Evolutionary conservation across 352 stramenopile genomes (phyloP), one percentile per base, ranked within the genome.

Genomic region (Globisporangium echinulatum): DNA sequence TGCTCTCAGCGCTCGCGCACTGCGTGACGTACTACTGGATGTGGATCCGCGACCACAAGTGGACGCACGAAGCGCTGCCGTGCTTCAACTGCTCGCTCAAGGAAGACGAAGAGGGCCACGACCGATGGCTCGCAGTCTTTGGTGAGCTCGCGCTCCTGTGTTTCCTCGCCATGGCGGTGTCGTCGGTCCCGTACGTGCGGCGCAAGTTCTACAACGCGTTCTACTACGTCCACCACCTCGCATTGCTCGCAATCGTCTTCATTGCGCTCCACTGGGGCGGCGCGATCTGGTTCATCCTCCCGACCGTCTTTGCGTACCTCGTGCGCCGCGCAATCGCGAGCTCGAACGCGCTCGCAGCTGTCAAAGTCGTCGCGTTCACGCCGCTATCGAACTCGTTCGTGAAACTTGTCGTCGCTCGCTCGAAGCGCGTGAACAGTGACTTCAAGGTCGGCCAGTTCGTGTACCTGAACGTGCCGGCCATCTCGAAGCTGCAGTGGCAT

Each of bases 401-500:
- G n/a, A 72, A 84, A 54, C 15, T 87, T 53, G 71, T 85, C 1
- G 44, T 75, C 71, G 39, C 75, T 63, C 5, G 54, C 64, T 8
- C 66, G 64, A 5, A 53, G 64, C 33, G 56, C 54, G 17, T 74
- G 40, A 7, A 11, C 10, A 44, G 74, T 42, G 75, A 82, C 59
- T 87, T 71, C 66, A 74, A 79, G 57, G 70, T 79, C 40, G 75
- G 75, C 49, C 72, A 83, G 49, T 80, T 82, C 47, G 57, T 85
- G 43, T 85, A 85, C 56, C 50, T 85, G 39, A 82, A 83, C 19
- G 75, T 83, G 1, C 77, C 74, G 19, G 19, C 62, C 33, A 70
- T 87, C 46, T 83, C 75, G 7, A 82, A 79, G 57, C 66, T 80
- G 14, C 58, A 87, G 56, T 87, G 77, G 77, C 77, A 87, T 46